Percentiles rank a stretch among this genome's conserved stretches.
Evolutionary conservation across 768 basidiomycete genomes (phyloP).

Genomic region (Polyporus arcularius): DNA sequence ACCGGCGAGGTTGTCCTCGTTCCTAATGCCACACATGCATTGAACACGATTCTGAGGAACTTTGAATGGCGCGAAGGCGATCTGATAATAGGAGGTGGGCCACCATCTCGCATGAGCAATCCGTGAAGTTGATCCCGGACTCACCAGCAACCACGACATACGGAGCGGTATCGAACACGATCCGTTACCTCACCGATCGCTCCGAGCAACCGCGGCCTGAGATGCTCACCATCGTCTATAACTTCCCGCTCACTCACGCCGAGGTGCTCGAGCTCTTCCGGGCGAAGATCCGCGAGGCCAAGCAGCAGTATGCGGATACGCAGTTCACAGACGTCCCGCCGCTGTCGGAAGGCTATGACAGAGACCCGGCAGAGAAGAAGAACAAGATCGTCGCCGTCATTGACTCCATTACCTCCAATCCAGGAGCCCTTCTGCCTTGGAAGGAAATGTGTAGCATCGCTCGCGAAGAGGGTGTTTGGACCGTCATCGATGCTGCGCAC

Average conservation of each 20-base stretch:
- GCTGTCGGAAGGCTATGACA: slow-evolving; percentile 2
- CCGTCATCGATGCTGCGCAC: slow-evolving; percentile 80
- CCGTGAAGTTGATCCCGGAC: background rate
- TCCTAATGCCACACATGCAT: slow-evolving; percentile 61
- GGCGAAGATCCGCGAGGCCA: slow-evolving; percentile 35
- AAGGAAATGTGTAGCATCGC: slow-evolving; percentile 66
- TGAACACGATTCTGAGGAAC: slow-evolving; percentile 69
- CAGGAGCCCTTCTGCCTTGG: slow-evolving; percentile 71
- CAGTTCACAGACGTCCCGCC: slow-evolving; percentile 18
- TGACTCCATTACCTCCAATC: slow-evolving; percentile 64
- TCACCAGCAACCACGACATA: slow-evolving; percentile 46
- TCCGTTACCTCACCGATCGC: slow-evolving; percentile 55
- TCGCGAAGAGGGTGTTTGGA: slow-evolving; percentile 60
- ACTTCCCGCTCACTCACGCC: slow-evolving; percentile 51
- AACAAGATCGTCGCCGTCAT: slow-evolving; percentile 67
- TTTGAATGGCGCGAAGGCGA: slow-evolving; percentile 70
- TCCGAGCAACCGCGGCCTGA: slow-evolving; percentile 49
- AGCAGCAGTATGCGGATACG: slow-evolving; percentile 13
- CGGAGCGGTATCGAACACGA: slow-evolving; percentile 49
- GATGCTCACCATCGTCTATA: slow-evolving; percentile 51
- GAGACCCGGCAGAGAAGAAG: slow-evolving; percentile 14
- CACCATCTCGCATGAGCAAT: background rate
- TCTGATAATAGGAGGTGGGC: slow-evolving; percentile 48
- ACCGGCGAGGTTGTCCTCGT: slow-evolving; percentile 62
- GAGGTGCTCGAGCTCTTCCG: slow-evolving; percentile 56